Evolutionary conservation across 495 filamentous ascomycete genomes (phyloP), one percentile per base, ranked within the genome.

Genomic region (Penicillium fimorum): DNA sequence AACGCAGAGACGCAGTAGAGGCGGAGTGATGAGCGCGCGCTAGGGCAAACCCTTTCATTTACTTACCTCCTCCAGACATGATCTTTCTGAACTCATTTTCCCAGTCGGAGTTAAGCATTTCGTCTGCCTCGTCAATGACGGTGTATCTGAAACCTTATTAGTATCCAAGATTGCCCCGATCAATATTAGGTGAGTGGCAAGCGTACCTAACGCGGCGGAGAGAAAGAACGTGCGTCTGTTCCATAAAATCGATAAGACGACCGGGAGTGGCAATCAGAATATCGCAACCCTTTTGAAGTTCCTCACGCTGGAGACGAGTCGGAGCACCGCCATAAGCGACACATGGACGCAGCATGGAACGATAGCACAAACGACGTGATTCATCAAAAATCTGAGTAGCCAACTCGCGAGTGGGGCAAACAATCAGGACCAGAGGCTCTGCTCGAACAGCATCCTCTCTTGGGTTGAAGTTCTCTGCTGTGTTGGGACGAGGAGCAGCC

Each of bases 371-470:
- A 56, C 91, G 89, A 55, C 94, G 85, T 13, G 89, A 86, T 65
- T 97, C 93, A 56, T 95, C 89, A 71, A 96, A 97, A 59, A 97
- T 95, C 70, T 98, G 94, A 5, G 87, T 88, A 0, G 91, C 88
- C 11, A 98, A 75, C 80, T 98, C 94, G 46, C 94, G 88, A 56
- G 84, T 91, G 9, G 94, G 94, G 37, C 81, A 85, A n/a, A 98
- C 79, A 45, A 97, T 78, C 13, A 97, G 75, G 0, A 97, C 86
- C 15, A 97, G 69, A 2, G 94, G 94, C 74, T 97, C 91, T 11
- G 89, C 92, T 37, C 82, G 80, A 20, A 87, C 78, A 3, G 64
- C 65, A 53, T 82, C 63, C 5, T 55, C 57, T 10, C 43, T 30
- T 0, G 69, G 63, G 49, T 84, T 70, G 53, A 79, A 78, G 1